Conservation (phyloP, 148 eudicot genomes). For the Camellia lanceoleosa region DNA sequence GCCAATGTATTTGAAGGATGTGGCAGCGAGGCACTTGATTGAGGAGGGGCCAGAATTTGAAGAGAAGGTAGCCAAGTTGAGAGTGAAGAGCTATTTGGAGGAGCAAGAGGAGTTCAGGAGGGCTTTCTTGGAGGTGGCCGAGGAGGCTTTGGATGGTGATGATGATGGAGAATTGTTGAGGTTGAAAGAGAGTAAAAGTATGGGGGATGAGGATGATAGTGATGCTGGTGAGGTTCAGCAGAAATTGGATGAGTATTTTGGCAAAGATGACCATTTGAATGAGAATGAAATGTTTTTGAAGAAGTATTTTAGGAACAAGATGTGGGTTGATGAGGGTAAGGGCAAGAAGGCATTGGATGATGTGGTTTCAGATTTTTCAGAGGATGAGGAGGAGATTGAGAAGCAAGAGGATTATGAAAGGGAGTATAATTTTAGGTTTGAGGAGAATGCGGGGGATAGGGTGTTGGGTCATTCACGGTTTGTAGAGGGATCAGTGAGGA, state of each 20-base stretch:
- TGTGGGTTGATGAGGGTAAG: conserved; percentile 66
- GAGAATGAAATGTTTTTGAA: conserved; percentile 66
- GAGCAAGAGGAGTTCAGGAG: conserved; percentile 67
- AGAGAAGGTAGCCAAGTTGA: conserved; percentile 20
- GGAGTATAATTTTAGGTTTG: conserved; percentile 68
- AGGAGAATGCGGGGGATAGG: conserved; percentile 76
- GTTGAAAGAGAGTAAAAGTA: conserved; percentile 33
- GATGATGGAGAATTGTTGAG: conserved; percentile 44
- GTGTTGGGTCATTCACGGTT: conserved; percentile 65
- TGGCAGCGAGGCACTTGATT: conserved; percentile 63
- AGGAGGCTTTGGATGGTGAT: conserved; percentile 41
- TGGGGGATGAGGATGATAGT: conserved; percentile 35
- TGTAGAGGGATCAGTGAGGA: conserved; percentile 86
- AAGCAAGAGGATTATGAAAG: conserved; percentile 88
- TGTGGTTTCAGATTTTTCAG: conserved; percentile 46
- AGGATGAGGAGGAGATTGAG: conserved; percentile 75
- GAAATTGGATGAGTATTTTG: conserved; percentile 74
- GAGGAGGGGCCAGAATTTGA: conserved; percentile 67
- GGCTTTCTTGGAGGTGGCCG: conserved; percentile 40
- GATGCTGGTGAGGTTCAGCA: conserved; percentile 41
- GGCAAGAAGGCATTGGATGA: conserved; percentile 20
- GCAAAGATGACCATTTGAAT: conserved; percentile 66
- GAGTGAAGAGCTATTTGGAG: conserved; percentile 46
- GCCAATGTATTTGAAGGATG: conserved; percentile 79
- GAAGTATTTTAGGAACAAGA: conserved; percentile 58